These are phyloP conservation scores for Coniochaeta sp. DNA, from an alignment of 2,329 filamentous ascomycete genomes.

Conservation along the genomic window DNA sequence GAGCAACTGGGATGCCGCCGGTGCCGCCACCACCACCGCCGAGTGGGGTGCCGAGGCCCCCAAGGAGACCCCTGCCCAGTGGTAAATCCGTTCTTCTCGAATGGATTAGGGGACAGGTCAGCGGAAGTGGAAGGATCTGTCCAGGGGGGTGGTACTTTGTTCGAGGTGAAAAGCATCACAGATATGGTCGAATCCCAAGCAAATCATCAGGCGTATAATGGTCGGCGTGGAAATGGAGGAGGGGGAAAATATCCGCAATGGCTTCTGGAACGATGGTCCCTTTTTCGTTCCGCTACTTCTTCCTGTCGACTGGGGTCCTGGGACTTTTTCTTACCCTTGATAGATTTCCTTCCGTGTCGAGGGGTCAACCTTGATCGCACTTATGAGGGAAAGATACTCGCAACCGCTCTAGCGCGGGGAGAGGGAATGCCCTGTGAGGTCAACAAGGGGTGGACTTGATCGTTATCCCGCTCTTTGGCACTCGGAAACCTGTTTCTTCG, in stretches of 20 bases:
- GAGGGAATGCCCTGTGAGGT: slow-evolving; percentile 99
- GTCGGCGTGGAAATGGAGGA: not conserved
- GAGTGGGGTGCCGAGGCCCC: slow-evolving; percentile 45
- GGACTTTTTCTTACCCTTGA: slow-evolving; percentile 13
- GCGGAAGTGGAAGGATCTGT: slow-evolving; percentile 5
- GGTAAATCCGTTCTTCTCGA: slow-evolving; percentile 29
- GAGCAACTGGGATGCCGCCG: slow-evolving; percentile 50
- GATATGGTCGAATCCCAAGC: slow-evolving; percentile 8
- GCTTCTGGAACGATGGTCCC: not conserved
- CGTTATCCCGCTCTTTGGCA: slow-evolving; percentile 57
- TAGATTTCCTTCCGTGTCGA: slow-evolving; percentile 21
- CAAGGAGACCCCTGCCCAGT: slow-evolving; percentile 41
- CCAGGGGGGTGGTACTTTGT: not conserved
- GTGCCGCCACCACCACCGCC: slow-evolving; percentile 50
- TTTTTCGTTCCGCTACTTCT: slow-evolving; percentile 1
- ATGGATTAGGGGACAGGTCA: slow-evolving; percentile 3
- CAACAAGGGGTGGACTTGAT: slow-evolving; percentile 78
- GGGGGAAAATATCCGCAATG: not conserved
- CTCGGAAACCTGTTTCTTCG: not conserved
- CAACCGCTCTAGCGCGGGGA: slow-evolving; percentile 29
- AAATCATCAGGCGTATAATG: slow-evolving; percentile 8
- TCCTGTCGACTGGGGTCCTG: slow-evolving; percentile 11
- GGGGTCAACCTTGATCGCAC: slow-evolving; percentile 57
- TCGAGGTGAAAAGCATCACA: slow-evolving; percentile 1
- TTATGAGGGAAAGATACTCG: slow-evolving; percentile 99